phyloP scores from a whole-genome alignment of 2,329 filamentous ascomycete species.

The Fusarium fracticaudum region DNA sequence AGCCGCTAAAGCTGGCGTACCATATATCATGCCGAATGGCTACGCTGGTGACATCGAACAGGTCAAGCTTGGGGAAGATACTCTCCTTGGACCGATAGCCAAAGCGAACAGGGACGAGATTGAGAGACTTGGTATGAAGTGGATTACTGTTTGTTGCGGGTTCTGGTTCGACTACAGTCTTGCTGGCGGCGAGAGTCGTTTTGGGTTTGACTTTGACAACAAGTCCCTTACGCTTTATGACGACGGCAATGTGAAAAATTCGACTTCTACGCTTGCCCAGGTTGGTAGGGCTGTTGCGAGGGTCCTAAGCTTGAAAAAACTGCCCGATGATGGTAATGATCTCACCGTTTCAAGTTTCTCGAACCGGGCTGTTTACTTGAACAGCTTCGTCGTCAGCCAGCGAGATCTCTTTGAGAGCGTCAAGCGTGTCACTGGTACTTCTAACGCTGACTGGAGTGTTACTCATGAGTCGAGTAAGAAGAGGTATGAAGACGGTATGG shows the following conservation, averaged over 20 bases:
- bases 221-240: conserved; percentile 59
- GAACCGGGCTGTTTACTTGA: conserved; percentile 61
- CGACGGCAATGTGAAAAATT: conserved; percentile 51
- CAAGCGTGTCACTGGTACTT: conserved; percentile 65
- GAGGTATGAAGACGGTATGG: conserved; percentile 57
- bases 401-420: conserved; percentile 70
- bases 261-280: conserved; percentile 61
- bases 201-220: conserved; percentile 60
- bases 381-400: conserved; percentile 67
- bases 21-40: conserved; percentile 62
- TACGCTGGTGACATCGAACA: conserved; percentile 48
- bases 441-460: conserved; percentile 68
- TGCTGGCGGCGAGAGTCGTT: conserved; percentile 48
- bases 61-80: conserved; percentile 44
- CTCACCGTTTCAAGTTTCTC: conserved; percentile 49
- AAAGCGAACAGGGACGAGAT: conserved; percentile 49
- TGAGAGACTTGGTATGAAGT: conserved; percentile 52
- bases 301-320: conserved; percentile 56
- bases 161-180: conserved; percentile 66
- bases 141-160: conserved; percentile 61
- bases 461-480: conserved; percentile 55
- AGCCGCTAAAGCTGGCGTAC: conserved; percentile 60
- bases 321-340: conserved; percentile 51
- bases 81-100: conserved; percentile 31
- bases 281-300: conserved; percentile 61